Evolutionary conservation across 2,329 filamentous ascomycete species (phyloP), one percentile per base, ranked within the genome.

Genomic region (Penicillium expansum): DNA sequence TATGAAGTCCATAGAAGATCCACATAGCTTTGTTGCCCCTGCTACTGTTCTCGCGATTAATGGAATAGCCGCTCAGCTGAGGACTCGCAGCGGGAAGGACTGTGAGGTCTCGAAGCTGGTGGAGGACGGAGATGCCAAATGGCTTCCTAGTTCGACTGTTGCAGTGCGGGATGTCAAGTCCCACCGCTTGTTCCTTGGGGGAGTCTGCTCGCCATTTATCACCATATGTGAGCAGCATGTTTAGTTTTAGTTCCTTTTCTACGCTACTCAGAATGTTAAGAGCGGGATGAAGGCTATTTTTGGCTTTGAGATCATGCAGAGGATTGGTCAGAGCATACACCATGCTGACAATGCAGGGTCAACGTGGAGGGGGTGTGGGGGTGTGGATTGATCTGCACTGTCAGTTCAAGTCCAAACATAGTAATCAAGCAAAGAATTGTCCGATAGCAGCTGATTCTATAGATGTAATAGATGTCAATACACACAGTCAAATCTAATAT

Each of bases 121-220:
- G 8, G 44, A 47, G 14, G 44, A 47, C 20, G n/a, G 14, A n/a
- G 14, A 33, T 35, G 18, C 44, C 9, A 35, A 35, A 35, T 33
- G 30, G 30, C 44, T 47, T 47, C 44, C 29, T 35, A 47, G 18
- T 33, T 47, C 44, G 18, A 35, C 44, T 33, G 30, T 33, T 35
- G 44, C 24, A 9, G 30, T 47, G 18, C 32, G n/a, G 16, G 44
- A 47, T n/a, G 44, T 35, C 8, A 11, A 35, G 13, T 49, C n/a
- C 11, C 18, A 55, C 32, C 43, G 45, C 7, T 44, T 63, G 20
- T 62, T 60, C 45, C 33, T 67, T 39, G 48, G 48, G 37, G 66
- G 65, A 29, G 53, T 66, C 1, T 55, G 64, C 16, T 67, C 67
- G 1, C 61, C 62, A 9, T 69, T 67, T 35, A 59, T 67, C 11